Evolutionary conservation across 2,329 filamentous ascomycete species (phyloP).

Genomic region (Cytospora chrysosperma): DNA sequence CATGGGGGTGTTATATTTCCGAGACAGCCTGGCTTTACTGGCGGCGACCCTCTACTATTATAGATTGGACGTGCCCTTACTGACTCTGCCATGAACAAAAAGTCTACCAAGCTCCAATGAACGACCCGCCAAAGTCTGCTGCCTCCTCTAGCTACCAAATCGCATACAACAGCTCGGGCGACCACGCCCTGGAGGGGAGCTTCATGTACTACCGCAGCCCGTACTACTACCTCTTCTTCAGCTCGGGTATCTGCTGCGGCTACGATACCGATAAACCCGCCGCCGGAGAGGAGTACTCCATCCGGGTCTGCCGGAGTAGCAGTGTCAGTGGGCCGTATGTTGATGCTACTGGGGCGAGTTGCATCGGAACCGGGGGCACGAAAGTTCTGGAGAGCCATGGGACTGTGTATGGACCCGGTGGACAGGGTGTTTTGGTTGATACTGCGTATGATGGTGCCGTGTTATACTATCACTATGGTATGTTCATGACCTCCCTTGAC

Average conservation of each 20-base stretch:
- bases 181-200: constrained; percentile 52
- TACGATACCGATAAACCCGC: constrained; percentile 52
- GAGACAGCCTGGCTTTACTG: too few relatives aligned
- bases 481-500: background rate
- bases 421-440: constrained; percentile 59
- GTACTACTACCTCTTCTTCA: constrained; percentile 64
- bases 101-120: constrained; percentile 53
- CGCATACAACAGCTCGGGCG: constrained; percentile 49
- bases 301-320: constrained; percentile 58
- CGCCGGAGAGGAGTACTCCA: constrained; percentile 58
- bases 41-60: too few relatives aligned
- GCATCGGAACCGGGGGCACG: constrained; percentile 56
- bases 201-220: constrained; percentile 49
- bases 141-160: constrained; percentile 41
- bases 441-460: constrained; percentile 46
- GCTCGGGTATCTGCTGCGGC: constrained; percentile 57
- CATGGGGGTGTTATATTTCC: background rate
- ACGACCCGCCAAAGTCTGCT: constrained; percentile 33
- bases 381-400: constrained; percentile 57
- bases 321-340: constrained; percentile 51
- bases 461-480: constrained; percentile 60
- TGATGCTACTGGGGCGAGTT: constrained; percentile 52
- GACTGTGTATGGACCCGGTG: constrained; percentile 61
- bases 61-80: background rate
- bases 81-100: background rate